Evolutionary conservation across 148 eudicot genomes (phyloP), one percentile per base, ranked within the genome.

Genomic region (Silene uniflora): DNA sequence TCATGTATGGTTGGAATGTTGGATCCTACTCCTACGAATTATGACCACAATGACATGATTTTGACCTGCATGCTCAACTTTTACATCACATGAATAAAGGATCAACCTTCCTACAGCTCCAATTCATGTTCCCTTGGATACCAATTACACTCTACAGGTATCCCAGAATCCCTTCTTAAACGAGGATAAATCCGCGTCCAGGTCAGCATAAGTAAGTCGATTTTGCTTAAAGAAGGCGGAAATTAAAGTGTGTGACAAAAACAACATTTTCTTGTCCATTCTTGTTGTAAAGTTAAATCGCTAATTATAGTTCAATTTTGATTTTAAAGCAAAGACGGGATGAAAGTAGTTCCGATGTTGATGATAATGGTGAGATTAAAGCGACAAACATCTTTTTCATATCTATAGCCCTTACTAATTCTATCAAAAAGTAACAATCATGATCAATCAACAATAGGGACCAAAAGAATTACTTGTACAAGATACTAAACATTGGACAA

Each of bases 21-120:
- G 82, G 79, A 79, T 78, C 72, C 79, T 35, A 78, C 73, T 78
- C 72, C 79, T 35, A 78, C 73, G 81, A 62, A 44, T 78, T 54
- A 71, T 64, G 70, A 70, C 62, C 55, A 59, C 56, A 52, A 59
- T 54, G 0, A 64, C 67, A 75, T 78, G 78, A 82, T 82, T 81
- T 74, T 69, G 73, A 78, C 58, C 0, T 76, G 77, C 82, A 76
- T 75, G 82, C 76, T 78, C 68, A 59, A 82, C 80, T 81, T 72
- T 67, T 59, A 52, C 39, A 71, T 66, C 42, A 60, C 52, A 69
- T 42, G 16, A 44, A 55, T 62, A 71, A 71, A 23, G 14, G 7
- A 39, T 0, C 17, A 61, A 3, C 16, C 54, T 63, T 49, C 68
- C 52, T 59, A 74, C 78, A 47, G 12, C 52, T 76, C 35, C 0